Base-by-base conservation (phyloP, 768 basidiomycete species). In the Phaeolepiota aurea region DNA sequence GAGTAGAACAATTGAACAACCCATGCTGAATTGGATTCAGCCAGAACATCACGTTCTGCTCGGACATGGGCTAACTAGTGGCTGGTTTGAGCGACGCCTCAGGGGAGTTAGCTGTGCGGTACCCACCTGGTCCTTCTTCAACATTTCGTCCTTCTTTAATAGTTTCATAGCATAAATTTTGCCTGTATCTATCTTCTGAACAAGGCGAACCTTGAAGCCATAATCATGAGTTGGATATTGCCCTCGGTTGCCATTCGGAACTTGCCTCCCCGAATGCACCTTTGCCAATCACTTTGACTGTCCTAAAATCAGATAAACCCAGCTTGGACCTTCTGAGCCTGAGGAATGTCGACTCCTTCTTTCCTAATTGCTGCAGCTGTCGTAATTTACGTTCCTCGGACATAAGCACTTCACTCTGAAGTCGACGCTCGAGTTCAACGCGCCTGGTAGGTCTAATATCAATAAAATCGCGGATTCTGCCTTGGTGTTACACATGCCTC, bases 151-250 rank as follows among this genome's bases (percentile, higher is more conserved):
- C 68, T 99, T 99, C 64, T 85, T 82, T 56, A 98, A 65, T 16
- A 90, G 88, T 65, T 98, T 98, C 94, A 99, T 96, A 13, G 96
- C 96, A 59, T 97, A 99, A 42, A 98, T 96, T 66, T 91, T 96
- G 23, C 92, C 91, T 4, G 93, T 97, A 56, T 99, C 96, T 12
- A 73, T 76, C 63, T 99, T 99, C 57, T 99, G 94, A 20, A 96
- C 93, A 21, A 99, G 72, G 32, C 96, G 78, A 38, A 99, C 93
- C 73, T 76, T 39, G 22, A n/a, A 9, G 9, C 7, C 7, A 7
- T 35, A 15, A 5, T 35, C 15, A 9, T 7, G n/a, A 35, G 33
- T 7, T n/a, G 5, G 20, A 15, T 14, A 18, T 12, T 38, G 21
- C 9, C 5, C 11, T 18, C 25, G n/a, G n/a, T 7, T 28, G 25